phyloP scores from a whole-genome alignment of 139 green algal species.

The Volvox africanus region DNA sequence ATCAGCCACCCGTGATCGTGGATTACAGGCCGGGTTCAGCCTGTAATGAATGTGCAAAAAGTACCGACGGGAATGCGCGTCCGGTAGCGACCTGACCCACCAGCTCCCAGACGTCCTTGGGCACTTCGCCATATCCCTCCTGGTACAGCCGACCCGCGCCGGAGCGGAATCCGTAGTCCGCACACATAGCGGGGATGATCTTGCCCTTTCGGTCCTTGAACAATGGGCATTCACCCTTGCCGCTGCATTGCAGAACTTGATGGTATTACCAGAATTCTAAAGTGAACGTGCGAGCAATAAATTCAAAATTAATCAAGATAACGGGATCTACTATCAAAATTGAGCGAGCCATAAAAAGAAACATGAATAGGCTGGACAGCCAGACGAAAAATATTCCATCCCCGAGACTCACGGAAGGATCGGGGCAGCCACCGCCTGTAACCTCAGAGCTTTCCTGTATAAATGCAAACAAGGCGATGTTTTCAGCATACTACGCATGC shows the following conservation, averaged over 20 bases:
- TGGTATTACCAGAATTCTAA: not conserved
- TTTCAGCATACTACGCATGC: no score
- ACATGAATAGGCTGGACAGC: not conserved
- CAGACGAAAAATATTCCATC: not conserved
- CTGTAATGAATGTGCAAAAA: no score
- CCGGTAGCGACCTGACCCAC: conserved; percentile 41
- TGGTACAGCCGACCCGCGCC: conserved; percentile 87
- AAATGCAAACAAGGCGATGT: no score
- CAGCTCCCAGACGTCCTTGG: conserved; percentile 73
- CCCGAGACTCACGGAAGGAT: conserved; percentile 5
- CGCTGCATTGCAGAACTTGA: not conserved
- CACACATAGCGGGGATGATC: conserved; percentile 70
- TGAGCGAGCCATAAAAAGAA: not conserved
- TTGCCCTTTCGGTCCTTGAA: not conserved
- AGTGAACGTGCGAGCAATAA: no score
- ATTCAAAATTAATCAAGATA: not conserved
- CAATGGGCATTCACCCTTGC: conserved; percentile 30
- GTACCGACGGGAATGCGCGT: no score
- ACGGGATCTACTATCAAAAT: not conserved
- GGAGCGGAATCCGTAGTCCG: conserved; percentile 91
- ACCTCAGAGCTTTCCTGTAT: not conserved
- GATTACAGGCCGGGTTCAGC: no score
- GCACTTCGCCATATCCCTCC: conserved; percentile 85
- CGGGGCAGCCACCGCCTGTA: not conserved
- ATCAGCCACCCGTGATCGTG: no score